Evolutionary conservation across 495 filamentous ascomycete species (phyloP).

Genomic region (Penicillium daleae): DNA sequence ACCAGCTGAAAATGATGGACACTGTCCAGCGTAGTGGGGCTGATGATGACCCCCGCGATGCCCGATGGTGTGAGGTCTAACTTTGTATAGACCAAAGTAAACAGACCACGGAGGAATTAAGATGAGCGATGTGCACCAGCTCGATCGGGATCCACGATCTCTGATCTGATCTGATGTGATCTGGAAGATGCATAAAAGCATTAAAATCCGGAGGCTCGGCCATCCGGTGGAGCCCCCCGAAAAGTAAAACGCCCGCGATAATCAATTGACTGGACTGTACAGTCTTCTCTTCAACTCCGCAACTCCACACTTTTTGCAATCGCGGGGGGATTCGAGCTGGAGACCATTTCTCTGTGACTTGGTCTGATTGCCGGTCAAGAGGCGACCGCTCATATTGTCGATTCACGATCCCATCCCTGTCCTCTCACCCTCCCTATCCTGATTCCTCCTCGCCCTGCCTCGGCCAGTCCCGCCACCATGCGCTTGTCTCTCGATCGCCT

Average conservation of each 20-base stretch:
- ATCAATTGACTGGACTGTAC: no score
- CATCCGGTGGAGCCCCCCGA: conserved; percentile 1
- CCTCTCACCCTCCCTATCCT: neutral
- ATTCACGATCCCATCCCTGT: neutral
- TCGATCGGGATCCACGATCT: no score
- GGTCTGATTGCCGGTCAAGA: no score
- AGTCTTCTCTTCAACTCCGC: conserved; percentile 8
- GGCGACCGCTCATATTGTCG: neutral
- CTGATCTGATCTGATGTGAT: neutral
- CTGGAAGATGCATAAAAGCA: neutral
- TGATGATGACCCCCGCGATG: neutral
- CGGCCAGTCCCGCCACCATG: conserved; percentile 16
- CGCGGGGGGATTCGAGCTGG: no score
- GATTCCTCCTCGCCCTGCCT: neutral
- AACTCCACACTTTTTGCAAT: conserved; percentile 13
- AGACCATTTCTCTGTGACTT: no score
- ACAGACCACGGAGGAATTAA: neutral
- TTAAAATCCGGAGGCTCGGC: neutral
- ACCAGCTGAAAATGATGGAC: neutral
- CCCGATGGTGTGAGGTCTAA: neutral
- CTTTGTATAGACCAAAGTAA: neutral
- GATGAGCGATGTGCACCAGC: neutral
- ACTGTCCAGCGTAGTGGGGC: neutral
- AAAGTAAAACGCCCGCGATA: no score
- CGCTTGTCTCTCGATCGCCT: conserved; percentile 22